Percentiles rank a stretch among this genome's conserved stretches.
Conservation (phyloP, 2,329 filamentous ascomycete genomes). For the Alternaria sp. region DNA sequence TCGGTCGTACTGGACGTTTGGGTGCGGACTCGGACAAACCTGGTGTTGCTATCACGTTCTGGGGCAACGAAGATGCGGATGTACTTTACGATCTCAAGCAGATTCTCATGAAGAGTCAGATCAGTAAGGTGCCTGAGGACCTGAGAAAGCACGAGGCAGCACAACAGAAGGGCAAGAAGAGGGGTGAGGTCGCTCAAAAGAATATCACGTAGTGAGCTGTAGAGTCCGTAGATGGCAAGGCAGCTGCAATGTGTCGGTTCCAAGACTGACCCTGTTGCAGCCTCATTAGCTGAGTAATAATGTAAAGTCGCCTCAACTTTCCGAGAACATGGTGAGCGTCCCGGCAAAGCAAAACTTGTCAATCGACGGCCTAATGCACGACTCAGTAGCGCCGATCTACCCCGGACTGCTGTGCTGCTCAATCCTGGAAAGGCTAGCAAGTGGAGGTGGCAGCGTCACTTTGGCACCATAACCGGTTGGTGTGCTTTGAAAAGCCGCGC, state of each 20-base stretch:
- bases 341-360: neutral
- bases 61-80: slow-evolving; percentile 89
- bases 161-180: slow-evolving; percentile 75
- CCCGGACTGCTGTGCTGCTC: slow-evolving; percentile 20
- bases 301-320: neutral
- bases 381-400: slow-evolving; percentile 19
- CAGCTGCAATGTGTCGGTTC: neutral
- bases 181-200: slow-evolving; percentile 21
- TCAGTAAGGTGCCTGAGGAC: slow-evolving; percentile 91
- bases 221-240: neutral
- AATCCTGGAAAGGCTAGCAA: slow-evolving; percentile 18
- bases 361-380: slow-evolving; percentile 3
- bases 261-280: neutral
- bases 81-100: slow-evolving; percentile 94
- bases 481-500: slow-evolving; percentile 6
- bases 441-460: slow-evolving; percentile 23
- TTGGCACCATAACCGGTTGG: neutral
- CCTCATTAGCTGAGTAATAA: neutral
- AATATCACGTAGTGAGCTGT: slow-evolving; percentile 17
- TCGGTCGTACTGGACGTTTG: slow-evolving; percentile 89
- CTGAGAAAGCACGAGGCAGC: slow-evolving; percentile 87
- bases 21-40: slow-evolving; percentile 90
- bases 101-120: slow-evolving; percentile 90
- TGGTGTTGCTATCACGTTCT: slow-evolving; percentile 94
- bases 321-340: neutral